Evolutionary conservation across 768 basidiomycete genomes (phyloP), one percentile per base, ranked within the genome.

Genomic region (Ramaria sp.): DNA sequence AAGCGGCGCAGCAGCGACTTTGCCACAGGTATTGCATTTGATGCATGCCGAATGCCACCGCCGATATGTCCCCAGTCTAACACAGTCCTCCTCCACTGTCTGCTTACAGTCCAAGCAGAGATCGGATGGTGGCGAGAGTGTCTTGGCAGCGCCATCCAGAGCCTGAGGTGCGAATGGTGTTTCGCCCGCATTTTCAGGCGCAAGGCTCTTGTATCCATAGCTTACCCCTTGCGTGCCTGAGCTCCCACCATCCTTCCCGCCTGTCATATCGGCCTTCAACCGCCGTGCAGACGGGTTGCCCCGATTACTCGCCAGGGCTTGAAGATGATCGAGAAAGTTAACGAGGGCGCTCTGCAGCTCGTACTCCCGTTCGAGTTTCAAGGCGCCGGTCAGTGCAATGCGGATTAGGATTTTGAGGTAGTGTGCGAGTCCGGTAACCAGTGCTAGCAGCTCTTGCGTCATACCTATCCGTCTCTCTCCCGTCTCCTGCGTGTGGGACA

Each of bases 351-450:
- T 85, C 43, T 80, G 75, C 48, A 88, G 82, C 57, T 79, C 80
- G 65, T 90, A 82, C 65, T 99, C 96, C 58, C 93, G 78, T 71
- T 99, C 96, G 33, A 99, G 78, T 72, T 92, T 97, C 59, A 99
- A 78, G 4, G 93, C 91, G 6, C 93, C 94, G 0, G 96, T 97
- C 47, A 99, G 76, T 2, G 96, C 93, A 60, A 99, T 98, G 51
- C 96, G 88, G 61, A 99, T 99, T 54, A 99, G 83, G 71, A 99
- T 98, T 75, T 99, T 99, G 67, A 99, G 84, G 71, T 99, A 98
- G 71, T 99, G 96, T 5, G 96, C 96, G 37, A 99, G 78, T n/a
- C 96, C 95, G 0, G 96, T 99, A 61, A 99, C 96, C 49, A 99
- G 83, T 17, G 94, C 92, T 37, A 98, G 83, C 12, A 99, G 76